Percentiles rank a stretch among this genome's conserved stretches.
Evolutionary conservation across 768 basidiomycete species (phyloP).

Genomic region (Trichaptum fuscoviolaceum): DNA sequence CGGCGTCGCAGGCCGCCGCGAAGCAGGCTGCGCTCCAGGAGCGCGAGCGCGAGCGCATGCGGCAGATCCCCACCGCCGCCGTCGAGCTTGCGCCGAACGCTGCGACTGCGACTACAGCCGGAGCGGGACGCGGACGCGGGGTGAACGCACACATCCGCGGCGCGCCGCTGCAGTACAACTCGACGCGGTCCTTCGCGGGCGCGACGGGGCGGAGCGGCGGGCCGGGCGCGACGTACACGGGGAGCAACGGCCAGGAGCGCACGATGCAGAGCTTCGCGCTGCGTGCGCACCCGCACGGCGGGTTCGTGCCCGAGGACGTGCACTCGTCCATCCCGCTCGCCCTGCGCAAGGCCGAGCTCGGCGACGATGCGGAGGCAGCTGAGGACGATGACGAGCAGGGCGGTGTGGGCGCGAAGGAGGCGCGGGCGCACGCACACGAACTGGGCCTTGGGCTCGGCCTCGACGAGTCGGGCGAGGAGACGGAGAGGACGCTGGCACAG

Average conservation of each 20-base stretch:
- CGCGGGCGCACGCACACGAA: constrained; percentile 11
- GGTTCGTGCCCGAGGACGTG: constrained; percentile 54
- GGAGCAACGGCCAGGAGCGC: background rate
- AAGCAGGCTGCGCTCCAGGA: background rate
- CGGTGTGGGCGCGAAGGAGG: constrained; percentile 15
- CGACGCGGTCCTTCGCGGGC: constrained; percentile 37
- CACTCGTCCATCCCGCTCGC: constrained; percentile 58
- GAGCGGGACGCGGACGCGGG: constrained; percentile 14
- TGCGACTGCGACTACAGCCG: constrained; percentile 14
- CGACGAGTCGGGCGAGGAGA: background rate
- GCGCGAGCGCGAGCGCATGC: background rate
- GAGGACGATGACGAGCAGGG: constrained; percentile 16
- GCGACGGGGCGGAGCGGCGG: background rate
- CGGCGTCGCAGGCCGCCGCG: constrained; percentile 12
- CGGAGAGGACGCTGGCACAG: background rate
- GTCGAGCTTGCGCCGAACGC: background rate
- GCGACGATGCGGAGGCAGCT: constrained; percentile 24
- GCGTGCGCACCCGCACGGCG: constrained; percentile 19
- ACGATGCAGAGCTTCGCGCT: constrained; percentile 18
- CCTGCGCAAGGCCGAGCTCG: constrained; percentile 29
- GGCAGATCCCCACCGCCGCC: constrained; percentile 15
- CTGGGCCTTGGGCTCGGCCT: constrained; percentile 7
- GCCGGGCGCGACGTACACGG: background rate
- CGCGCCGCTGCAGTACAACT: constrained; percentile 33
- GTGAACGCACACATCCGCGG: constrained; percentile 28